These are phyloP conservation scores for Verticillium isaacii DNA, from an alignment of 2,329 filamentous ascomycete genomes.

Conservation along the genomic window DNA sequence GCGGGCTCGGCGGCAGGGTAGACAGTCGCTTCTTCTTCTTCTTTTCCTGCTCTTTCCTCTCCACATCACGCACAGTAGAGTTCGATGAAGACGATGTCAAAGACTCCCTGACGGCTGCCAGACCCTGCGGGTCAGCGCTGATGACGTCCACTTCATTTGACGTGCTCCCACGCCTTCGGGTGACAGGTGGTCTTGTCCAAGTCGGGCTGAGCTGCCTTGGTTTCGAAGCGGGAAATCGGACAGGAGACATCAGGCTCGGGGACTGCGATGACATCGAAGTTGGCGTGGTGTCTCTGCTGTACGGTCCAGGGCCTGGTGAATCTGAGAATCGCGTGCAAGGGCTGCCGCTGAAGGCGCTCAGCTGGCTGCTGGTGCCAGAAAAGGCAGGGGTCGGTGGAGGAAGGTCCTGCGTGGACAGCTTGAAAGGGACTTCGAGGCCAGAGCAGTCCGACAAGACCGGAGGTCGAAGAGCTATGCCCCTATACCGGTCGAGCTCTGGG, in stretches of 20 bases:
- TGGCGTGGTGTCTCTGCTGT: constrained; percentile 73
- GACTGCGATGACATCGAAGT: constrained; percentile 75
- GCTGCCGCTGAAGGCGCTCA: constrained; percentile 60
- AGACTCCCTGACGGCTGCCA: constrained; percentile 65
- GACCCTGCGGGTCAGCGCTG: constrained; percentile 46
- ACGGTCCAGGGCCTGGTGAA: constrained; percentile 63
- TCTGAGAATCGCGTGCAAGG: constrained; percentile 73
- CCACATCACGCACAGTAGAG: constrained; percentile 58
- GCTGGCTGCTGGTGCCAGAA: constrained; percentile 50
- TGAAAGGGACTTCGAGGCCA: constrained; percentile 45
- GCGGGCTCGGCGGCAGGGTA: constrained; percentile 54
- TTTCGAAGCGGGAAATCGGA: constrained; percentile 36
- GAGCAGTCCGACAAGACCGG: constrained; percentile 25
- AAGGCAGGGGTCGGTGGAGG: constrained; percentile 63
- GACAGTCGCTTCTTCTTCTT: constrained; percentile 39
- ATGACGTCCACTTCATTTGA: constrained; percentile 43
- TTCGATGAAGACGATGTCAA: constrained; percentile 68
- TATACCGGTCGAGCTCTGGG: constrained; percentile 59
- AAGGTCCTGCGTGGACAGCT: constrained; percentile 58
- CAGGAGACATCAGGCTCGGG: constrained; percentile 52
- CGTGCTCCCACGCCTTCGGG: constrained; percentile 51
- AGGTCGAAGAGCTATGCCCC: constrained; percentile 35
- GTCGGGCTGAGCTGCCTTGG: constrained; percentile 50
- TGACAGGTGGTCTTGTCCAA: constrained; percentile 55
- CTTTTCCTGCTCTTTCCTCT: constrained; percentile 25